Conservation (phyloP, 2,329 filamentous ascomycete species). For the Apiospora arundinis region DNA sequence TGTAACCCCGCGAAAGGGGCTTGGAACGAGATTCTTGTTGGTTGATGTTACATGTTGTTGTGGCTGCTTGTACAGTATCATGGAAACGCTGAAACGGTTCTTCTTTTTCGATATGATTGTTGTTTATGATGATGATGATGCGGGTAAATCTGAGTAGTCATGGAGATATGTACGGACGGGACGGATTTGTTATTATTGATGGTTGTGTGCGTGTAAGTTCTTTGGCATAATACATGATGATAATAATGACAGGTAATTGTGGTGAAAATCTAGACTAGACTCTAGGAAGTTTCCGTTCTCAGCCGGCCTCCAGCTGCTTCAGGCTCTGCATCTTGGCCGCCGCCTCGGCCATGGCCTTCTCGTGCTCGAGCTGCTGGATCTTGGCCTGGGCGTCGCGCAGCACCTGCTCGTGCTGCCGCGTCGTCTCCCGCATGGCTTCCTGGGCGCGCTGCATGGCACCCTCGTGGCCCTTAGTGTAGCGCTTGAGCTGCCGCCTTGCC, state of each 20-base stretch:
- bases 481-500: not conserved
- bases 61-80: slow-evolving; percentile 9
- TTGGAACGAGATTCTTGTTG: not conserved
- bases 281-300: not conserved
- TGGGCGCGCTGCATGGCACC: not conserved
- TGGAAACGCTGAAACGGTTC: slow-evolving; percentile 20
- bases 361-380: not conserved
- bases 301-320: not conserved
- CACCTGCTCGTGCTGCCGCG: not conserved
- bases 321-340: slow-evolving; percentile 3
- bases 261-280: not conserved
- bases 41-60: not conserved
- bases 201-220: not conserved
- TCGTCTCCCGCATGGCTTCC: slow-evolving; percentile 1
- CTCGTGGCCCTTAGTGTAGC: not conserved
- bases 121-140: not conserved
- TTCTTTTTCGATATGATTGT: not conserved
- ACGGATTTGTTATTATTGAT: too few relatives aligned
- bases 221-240: not conserved
- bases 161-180: not conserved
- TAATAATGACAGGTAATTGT: not conserved
- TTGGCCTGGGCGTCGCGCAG: not conserved
- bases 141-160: not conserved
- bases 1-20: not conserved
- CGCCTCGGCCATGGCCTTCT: slow-evolving; percentile 9